These are phyloP conservation scores for Heterobasidion parviporum DNA, from an alignment of 1,284 basidiomycete species.

Conservation along the genomic window DNA sequence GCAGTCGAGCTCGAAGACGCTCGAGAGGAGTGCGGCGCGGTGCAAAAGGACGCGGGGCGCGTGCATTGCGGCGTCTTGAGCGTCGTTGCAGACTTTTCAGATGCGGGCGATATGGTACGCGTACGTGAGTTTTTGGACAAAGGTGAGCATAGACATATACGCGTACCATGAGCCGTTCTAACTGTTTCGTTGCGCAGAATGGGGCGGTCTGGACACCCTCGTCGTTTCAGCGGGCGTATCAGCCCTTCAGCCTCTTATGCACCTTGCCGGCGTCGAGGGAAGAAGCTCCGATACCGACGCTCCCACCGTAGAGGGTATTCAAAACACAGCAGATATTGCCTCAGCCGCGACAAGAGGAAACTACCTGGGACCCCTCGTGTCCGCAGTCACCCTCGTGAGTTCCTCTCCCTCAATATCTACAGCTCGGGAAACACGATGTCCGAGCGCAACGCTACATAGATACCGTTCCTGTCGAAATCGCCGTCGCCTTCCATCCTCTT, in stretches of 20 bases:
- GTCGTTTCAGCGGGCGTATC: slow-evolving; percentile 84
- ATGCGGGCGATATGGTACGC: slow-evolving; percentile 58
- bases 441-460: slow-evolving; percentile 31
- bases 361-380: slow-evolving; percentile 55
- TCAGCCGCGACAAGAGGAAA: slow-evolving; percentile 50
- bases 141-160: slow-evolving; percentile 32
- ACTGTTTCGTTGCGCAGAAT: slow-evolving; percentile 36
- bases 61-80: slow-evolving; percentile 26
- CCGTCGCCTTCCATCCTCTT: slow-evolving; percentile 68
- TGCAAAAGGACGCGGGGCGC: not conserved
- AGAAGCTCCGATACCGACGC: slow-evolving; percentile 24
- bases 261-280: slow-evolving; percentile 55
- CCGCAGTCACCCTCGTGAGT: slow-evolving; percentile 61
- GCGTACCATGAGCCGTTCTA: not conserved
- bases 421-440: no score
- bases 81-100: slow-evolving; percentile 57
- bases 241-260: slow-evolving; percentile 71
- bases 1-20: slow-evolving; percentile 51
- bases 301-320: slow-evolving; percentile 38
- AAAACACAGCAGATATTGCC: slow-evolving; percentile 44
- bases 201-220: slow-evolving; percentile 80
- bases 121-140: slow-evolving; percentile 48
- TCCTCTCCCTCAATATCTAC: slow-evolving; percentile 6
- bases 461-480: slow-evolving; percentile 73
- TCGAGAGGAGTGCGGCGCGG: slow-evolving; percentile 46